A percentile compares a stretch with the other conserved stretches of the same genome.
phyloP scores from a whole-genome alignment of 192 early-diverging fungal genomes.

The Coemansia sp. region DNA sequence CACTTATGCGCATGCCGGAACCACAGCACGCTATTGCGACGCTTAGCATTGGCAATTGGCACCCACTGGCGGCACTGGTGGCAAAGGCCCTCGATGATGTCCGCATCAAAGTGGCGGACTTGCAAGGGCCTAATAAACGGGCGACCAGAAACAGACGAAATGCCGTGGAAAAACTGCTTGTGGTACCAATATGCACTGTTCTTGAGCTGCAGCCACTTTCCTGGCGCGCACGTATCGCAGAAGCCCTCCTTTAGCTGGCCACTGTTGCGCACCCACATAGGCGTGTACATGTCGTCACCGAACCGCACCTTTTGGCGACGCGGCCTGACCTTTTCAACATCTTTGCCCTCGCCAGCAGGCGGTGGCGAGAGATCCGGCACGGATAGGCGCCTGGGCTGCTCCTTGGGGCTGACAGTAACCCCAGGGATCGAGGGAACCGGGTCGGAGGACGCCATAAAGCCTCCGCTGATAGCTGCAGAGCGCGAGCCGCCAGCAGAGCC shows the following conservation, averaged over 20 bases:
- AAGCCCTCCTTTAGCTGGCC: conserved; percentile 79
- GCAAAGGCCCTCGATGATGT: conserved; percentile 75
- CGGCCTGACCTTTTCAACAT: conserved; percentile 39
- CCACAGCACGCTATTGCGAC: conserved; percentile 77
- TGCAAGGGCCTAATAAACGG: conserved; percentile 72
- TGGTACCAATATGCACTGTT: conserved; percentile 90
- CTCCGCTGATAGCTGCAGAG: neutral
- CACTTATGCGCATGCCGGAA: conserved; percentile 86
- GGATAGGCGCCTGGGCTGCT: conserved; percentile 42
- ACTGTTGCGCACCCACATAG: conserved; percentile 74
- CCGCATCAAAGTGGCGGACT: conserved; percentile 64
- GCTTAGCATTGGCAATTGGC: conserved; percentile 71
- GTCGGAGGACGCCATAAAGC: conserved; percentile 15
- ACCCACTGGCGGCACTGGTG: conserved; percentile 84
- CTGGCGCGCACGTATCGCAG: conserved; percentile 77
- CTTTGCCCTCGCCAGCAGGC: conserved; percentile 26
- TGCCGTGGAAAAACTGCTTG: conserved; percentile 85
- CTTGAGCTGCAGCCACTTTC: conserved; percentile 85
- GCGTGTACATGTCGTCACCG: conserved; percentile 75
- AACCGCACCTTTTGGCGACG: conserved; percentile 73
- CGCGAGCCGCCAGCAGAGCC: neutral
- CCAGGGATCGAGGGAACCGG: conserved; percentile 48
- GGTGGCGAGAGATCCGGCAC: conserved; percentile 31
- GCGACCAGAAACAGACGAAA: conserved; percentile 79
- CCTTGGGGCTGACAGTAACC: conserved; percentile 47